Evolutionary conservation across 441 rosid species (phyloP), one percentile per base, ranked within the genome.

Genomic region (Erysimum pusillum): DNA sequence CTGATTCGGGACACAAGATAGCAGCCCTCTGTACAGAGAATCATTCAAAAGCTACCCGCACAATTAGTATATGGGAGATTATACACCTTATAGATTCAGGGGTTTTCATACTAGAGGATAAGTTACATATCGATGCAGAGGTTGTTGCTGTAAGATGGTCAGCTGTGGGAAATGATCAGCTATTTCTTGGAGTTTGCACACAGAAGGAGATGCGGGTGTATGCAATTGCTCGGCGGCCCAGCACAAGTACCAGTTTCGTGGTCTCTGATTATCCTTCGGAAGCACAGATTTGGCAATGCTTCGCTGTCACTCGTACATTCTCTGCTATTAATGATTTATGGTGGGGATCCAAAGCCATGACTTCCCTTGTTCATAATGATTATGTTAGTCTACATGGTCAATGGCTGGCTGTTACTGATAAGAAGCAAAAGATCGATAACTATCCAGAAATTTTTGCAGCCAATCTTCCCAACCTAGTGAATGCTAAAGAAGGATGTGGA

Each of bases 131-230:
- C 59, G 85, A 85, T 71, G 79, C 77, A 72, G 85, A 81, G 28
- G 75, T 88, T 58, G 78, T 89, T 82, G 81, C 85, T 78, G 76
- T 96, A 74, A 86, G 84, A 76, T 93, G 99, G 99, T 75, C 88
- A 78, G 36, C 87, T 76, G 63, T 88, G 76, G 94, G 88, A 9
- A 89, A 84, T 67, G 96, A 91, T 79, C 95, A 89, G 73, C 82
- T 82, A 41, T 51, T 91, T 46, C 93, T 96, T 83, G 96, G 93
- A 64, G 88, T 91, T 73, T 93, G 97, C 90, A 72, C 83, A 78
- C 83, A 74, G 75, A 87, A 91, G 76, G 88, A 88, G 83, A 73
- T 96, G 81, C 90, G 60, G 78, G 49, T 96, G 41, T 93, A 93
- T 85, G 88, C 71, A 25, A 73, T 54, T 61, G 41, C 88, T 77